Evolutionary conservation across 106 monocot genomes (phyloP).

Genomic region (Dactylorhiza incarnata): DNA sequence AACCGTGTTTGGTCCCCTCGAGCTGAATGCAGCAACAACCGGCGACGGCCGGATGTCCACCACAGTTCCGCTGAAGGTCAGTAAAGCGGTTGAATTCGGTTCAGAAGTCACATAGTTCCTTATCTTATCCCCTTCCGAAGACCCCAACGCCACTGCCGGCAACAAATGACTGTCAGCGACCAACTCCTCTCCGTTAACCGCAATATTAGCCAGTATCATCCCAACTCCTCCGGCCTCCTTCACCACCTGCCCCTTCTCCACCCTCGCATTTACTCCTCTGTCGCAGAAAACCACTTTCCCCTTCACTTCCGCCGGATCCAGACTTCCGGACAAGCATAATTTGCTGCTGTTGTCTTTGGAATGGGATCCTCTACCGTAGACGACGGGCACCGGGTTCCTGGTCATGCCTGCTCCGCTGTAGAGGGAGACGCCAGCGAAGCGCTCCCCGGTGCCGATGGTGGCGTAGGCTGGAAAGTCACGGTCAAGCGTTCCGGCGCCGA

Average conservation of each 20-base stretch:
- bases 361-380: constrained; percentile 11
- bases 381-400: neutral
- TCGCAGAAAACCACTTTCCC: constrained; percentile 55
- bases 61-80: constrained; percentile 46
- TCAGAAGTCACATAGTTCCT: constrained; percentile 20
- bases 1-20: constrained; percentile 39
- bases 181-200: constrained; percentile 49
- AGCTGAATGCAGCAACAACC: constrained; percentile 53
- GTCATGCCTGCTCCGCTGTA: constrained; percentile 29
- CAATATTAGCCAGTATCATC: constrained; percentile 56
- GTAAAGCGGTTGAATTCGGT: constrained; percentile 17
- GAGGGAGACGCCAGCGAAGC: constrained; percentile 38
- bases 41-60: constrained; percentile 42
- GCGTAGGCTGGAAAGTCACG: constrained; percentile 27
- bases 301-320: constrained; percentile 27
- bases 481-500: constrained; percentile 30
- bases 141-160: constrained; percentile 46
- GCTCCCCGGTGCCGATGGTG: constrained; percentile 20
- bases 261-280: constrained; percentile 44
- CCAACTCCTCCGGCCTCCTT: constrained; percentile 48
- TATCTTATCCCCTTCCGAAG: constrained; percentile 27
- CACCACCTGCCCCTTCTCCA: constrained; percentile 58
- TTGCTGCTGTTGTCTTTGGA: neutral
- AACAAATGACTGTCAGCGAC: constrained; percentile 52
- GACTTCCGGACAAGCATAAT: constrained; percentile 34